These are phyloP conservation scores for Effrenium voratum DNA, from an alignment of 73 alveolate genomes.

Conservation along the genomic window DNA sequence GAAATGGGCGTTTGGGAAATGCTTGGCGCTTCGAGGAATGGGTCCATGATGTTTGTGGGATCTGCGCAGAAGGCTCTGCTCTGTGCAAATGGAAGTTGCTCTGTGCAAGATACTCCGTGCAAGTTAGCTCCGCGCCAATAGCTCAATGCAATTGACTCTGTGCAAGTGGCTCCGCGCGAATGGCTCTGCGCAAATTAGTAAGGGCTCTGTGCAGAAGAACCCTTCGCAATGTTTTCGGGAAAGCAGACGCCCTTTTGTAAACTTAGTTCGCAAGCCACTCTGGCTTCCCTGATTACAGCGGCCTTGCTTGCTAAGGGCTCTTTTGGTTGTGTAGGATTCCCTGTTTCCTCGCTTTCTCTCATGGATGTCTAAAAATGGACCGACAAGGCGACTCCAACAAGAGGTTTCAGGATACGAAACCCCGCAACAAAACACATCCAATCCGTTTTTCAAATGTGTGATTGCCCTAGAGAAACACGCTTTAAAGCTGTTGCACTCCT, in stretches of 20 bases:
- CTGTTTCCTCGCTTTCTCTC: background rate
- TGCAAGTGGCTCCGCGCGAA: background rate
- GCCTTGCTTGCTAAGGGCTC: background rate
- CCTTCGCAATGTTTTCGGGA: background rate
- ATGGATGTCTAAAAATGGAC: background rate
- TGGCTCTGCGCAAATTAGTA: background rate
- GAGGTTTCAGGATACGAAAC: background rate
- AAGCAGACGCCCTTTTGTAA: background rate
- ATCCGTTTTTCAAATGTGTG: background rate
- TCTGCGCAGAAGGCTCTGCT: background rate
- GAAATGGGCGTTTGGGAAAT: background rate
- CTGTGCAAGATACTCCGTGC: background rate
- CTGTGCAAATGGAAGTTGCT: background rate
- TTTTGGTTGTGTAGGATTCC: background rate
- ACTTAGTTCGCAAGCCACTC: background rate
- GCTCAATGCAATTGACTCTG: background rate
- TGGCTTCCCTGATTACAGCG: background rate
- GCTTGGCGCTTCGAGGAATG: background rate
- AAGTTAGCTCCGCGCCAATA: background rate
- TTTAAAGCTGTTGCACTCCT: background rate
- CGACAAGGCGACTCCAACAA: background rate
- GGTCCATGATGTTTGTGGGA: background rate
- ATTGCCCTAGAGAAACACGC: background rate
- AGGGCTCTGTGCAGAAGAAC: background rate
- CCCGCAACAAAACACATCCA: background rate